These are phyloP conservation scores for Iris pallida DNA, from an alignment of 116 monocot genomes.

Conservation along the genomic window DNA sequence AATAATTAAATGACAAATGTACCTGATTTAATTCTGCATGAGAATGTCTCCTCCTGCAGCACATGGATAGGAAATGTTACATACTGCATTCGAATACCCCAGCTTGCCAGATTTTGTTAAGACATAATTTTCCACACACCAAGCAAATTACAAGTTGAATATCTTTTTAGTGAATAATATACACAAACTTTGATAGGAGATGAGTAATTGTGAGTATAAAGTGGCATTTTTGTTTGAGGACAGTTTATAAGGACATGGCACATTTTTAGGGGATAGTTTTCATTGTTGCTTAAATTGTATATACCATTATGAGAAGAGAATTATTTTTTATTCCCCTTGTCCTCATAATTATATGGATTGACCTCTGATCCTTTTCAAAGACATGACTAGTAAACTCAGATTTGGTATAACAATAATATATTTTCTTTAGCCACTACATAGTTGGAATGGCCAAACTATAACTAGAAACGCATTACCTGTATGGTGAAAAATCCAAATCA, in stretches of 20 bases:
- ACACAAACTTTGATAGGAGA: background rate
- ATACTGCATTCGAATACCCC: too few relatives aligned
- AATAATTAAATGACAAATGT: background rate
- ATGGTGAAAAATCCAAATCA: conserved; percentile 90
- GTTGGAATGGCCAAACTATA: too few relatives aligned
- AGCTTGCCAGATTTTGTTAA: background rate
- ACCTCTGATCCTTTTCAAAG: background rate
- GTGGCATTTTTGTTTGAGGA: background rate
- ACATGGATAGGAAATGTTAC: background rate
- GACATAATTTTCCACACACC: background rate
- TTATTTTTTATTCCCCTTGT: background rate
- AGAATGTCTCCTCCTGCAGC: conserved; percentile 40
- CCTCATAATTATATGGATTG: background rate
- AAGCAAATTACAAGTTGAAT: background rate
- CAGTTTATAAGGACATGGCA: background rate
- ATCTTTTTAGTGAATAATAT: background rate
- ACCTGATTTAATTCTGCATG: conserved; percentile 30
- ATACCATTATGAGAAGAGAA: background rate
- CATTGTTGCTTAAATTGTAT: background rate
- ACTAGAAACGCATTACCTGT: conserved; percentile 38
- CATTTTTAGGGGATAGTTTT: background rate
- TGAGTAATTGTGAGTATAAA: background rate
- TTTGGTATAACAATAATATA: background rate
- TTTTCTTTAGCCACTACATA: background rate
- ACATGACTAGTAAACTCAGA: background rate